Percentiles rank a stretch among this genome's conserved stretches.
Evolutionary conservation across 1,139 yeast genomes (phyloP).

Genomic region (Yamadazyma buinensis): DNA sequence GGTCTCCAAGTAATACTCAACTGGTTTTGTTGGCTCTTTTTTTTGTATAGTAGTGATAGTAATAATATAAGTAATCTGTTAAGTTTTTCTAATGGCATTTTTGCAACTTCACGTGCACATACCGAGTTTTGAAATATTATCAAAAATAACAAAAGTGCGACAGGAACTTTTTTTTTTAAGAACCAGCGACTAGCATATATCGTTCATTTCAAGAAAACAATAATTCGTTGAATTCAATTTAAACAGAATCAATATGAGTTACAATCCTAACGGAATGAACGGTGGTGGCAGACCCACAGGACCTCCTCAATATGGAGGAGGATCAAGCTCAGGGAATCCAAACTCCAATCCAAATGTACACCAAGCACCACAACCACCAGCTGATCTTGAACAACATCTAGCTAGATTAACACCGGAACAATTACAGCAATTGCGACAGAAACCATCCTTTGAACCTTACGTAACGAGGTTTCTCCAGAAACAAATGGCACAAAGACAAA

Average conservation of each 20-base stretch:
- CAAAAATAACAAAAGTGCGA: too few relatives aligned
- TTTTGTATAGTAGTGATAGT: slow-evolving; percentile 2
- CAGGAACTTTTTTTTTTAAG: too few relatives aligned
- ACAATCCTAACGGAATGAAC: slow-evolving; percentile 14
- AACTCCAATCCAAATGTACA: slow-evolving; percentile 14
- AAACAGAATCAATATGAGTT: too few relatives aligned
- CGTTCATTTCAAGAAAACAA: too few relatives aligned
- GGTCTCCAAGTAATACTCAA: slow-evolving; percentile 13
- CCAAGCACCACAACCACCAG: slow-evolving; percentile 12
- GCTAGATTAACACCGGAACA: slow-evolving; percentile 44
- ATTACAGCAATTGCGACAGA: slow-evolving; percentile 45
- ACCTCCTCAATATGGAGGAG: slow-evolving; percentile 6
- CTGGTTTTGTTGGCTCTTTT: background rate
- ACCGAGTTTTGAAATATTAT: too few relatives aligned
- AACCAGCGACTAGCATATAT: too few relatives aligned
- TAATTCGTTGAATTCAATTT: too few relatives aligned
- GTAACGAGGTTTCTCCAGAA: slow-evolving; percentile 35
- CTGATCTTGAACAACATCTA: slow-evolving; percentile 19
- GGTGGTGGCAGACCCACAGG: slow-evolving; percentile 9
- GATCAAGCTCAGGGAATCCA: slow-evolving; percentile 1
- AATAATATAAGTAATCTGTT: too few relatives aligned
- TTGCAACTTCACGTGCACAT: too few relatives aligned
- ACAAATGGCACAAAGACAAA: slow-evolving; percentile 22
- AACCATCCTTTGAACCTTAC: slow-evolving; percentile 43
- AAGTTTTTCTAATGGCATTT: too few relatives aligned